Base-by-base conservation (phyloP, 2,329 filamentous ascomycete genomes). In the Penicillium aurantiogriseum region DNA sequence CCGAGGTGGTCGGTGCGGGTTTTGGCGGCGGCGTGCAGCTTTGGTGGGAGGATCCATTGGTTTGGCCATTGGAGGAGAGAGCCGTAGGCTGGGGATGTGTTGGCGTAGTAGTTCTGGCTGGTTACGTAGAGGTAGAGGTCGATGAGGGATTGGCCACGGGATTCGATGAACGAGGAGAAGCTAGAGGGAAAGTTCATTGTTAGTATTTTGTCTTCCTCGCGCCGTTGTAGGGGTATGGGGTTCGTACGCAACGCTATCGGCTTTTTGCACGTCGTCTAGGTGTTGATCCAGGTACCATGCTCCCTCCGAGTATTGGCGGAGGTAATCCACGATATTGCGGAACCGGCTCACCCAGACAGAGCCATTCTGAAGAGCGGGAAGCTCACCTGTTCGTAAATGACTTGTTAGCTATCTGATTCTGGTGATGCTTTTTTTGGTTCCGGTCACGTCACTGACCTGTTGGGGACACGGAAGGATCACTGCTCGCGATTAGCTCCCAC, bases 111-210 rank as follows among this genome's bases (percentile, higher is more conserved):
- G 78, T 97, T 97, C 62, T 91, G 86, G 56, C 88, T 90, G 33
- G 92, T 94, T 62, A 94, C 89, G 74, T 95, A 97, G 66, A 97
- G 87, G 51, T 88, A 92, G 56, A 97, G 86, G 67, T 95, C 90
- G 67, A 97, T 74, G 59, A 97, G 84, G 33, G 88, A 85, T 49
- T 87, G 85, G n/a, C 88, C 90, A 57, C 88, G 86, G 27, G 87
- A 84, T 71, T 87, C 81, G 64, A 97, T 78, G 74, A 92, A 92
- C 61, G 90, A 84, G 36, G 84, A 80, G 75, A 76, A 77, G 23
- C 74, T 74, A 60, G 39, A 56, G 35, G 19, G 27, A 45, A 57
- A 33, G 19, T 15, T 21, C 33, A 54, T 51, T 60, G 50, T 36
- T 45, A 45, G 29, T n/a, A 8, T 44, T 40, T 36, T 25, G 27